These are phyloP conservation scores for Phytopythium delawarense DNA, from an alignment of 352 stramenopile genomes.

Conservation along the genomic window DNA sequence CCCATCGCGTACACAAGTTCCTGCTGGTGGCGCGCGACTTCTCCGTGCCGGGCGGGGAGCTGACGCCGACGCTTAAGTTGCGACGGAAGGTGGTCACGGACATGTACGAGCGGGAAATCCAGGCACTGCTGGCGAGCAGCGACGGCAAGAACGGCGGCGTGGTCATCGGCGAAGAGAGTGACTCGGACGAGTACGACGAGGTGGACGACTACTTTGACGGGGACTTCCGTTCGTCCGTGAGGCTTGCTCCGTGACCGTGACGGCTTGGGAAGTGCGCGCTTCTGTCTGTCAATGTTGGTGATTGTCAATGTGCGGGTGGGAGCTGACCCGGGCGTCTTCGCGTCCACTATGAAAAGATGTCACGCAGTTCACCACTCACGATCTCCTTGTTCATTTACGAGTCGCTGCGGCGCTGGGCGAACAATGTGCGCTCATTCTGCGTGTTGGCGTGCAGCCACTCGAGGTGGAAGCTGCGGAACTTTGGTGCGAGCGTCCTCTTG, in stretches of 20 bases:
- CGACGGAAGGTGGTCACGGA: constrained; percentile 86
- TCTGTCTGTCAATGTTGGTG: background rate
- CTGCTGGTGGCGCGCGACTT: constrained; percentile 78
- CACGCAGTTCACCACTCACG: background rate
- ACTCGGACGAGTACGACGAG: constrained; percentile 6
- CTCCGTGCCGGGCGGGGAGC: constrained; percentile 79
- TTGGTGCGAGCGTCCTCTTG: constrained; percentile 2
- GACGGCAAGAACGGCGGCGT: constrained; percentile 7
- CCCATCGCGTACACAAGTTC: constrained; percentile 78
- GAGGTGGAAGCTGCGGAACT: constrained; percentile 17
- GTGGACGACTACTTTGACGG: constrained; percentile 3
- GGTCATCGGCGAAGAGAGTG: constrained; percentile 5
- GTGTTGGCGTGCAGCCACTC: constrained; percentile 41
- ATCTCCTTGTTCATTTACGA: background rate
- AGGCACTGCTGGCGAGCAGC: constrained; percentile 67
- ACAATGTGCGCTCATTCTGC: constrained; percentile 40
- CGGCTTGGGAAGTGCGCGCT: background rate
- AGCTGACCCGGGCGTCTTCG: background rate
- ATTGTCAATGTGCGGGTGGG: background rate
- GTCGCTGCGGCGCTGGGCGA: constrained; percentile 12
- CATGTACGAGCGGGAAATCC: constrained; percentile 87
- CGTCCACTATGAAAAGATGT: background rate
- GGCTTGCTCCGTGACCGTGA: background rate
- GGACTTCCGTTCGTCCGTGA: background rate
- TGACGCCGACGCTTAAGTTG: constrained; percentile 94